Base-by-base conservation (phyloP, 495 filamentous ascomycete species). In the Tetracladium setigerum region DNA sequence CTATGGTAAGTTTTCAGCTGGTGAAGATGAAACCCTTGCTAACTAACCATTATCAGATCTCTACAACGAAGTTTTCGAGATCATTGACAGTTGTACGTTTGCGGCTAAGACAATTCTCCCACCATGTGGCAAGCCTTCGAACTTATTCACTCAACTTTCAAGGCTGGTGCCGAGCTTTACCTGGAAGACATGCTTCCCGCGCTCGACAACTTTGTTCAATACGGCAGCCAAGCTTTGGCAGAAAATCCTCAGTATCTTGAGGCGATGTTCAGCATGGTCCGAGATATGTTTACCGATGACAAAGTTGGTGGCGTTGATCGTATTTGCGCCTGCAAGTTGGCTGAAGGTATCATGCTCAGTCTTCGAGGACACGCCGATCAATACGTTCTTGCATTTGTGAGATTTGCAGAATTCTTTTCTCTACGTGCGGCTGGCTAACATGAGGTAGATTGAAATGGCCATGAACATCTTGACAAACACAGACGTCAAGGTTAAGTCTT, bases 11-110 rank as follows among this genome's bases (percentile, higher is more conserved):
- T 64, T 4, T 37, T 24, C 5, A 19, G 11, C 16, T 22, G 4
- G 44, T 39, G 27, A 16, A 31, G 15, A 6, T 31, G 33, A 8
- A 37, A 36, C 22, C 27, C 47, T 51, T n/a, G n/a, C n/a, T n/a
- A n/a, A 39, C 60, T 67, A 52, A 67, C 7, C 35, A 19, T 44
- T 10, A 49, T 4, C 31, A 53, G 34, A 98, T 67, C 70, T 98
- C 1, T 97, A 95, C 65, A 97, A 96, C 60, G 92, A 98, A 59
- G 79, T 96, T 11, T 98, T 98, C 58, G 92, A 98, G 66, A 98
- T 98, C 57, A 94, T 98, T 56, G 92, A 98, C 63, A 95, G 87
- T 73, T 98, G 94, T 69, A 98, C 94, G n/a, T 98, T 97, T 61
- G 84, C 92, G 13, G 89, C 92, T 31, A 98, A 97, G 69, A 75